Base-by-base conservation (phyloP, 2,329 filamentous ascomycete species). In the Remersonia thermophila region DNA sequence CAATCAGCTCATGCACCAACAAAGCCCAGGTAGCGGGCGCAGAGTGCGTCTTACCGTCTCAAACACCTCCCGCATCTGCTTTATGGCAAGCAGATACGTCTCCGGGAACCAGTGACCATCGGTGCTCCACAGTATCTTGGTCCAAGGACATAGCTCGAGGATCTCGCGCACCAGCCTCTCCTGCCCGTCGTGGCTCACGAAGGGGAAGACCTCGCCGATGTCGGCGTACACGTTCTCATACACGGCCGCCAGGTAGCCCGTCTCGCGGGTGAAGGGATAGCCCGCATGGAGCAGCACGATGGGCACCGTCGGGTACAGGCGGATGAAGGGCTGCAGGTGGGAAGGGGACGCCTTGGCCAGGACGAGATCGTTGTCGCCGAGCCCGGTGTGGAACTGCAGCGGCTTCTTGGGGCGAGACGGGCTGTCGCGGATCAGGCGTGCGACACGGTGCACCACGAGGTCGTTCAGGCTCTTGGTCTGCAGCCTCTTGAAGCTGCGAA, bases 211-310 rank as follows among this genome's bases (percentile, higher is more conserved):
- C 51, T 86, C 80, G 1, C 85, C 83, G 36, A 93, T 73, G 51
- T 93, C 85, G 10, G 84, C 72, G 51, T 85, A 91, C 2, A 83
- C 81, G 50, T 93, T 89, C 16, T 71, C 65, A 52, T 86, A 91
- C 15, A 82, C 75, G 1, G 72, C 73, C 0, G 84, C 82, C 14
- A 93, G 65, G 52, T 89, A 93, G 0, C 80, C 83, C 0, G 80
- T 73, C 56, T 91, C 82, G 27, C 77, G 70, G 0, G 78, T 84
- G 51, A 81, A 91, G 0, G 85, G 85, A 53, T 93, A 93, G 2
- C 82, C 73, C 0, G 83, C 77, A 52, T 93, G 83, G 2, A 93
- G 68, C 7, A 93, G 61, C 2, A 93, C 79, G 37, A 93, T 78
- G 0, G 81, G 78, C 0, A 89, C 73, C 0, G 65, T 63, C 0